These are phyloP conservation scores for Penicillium olsonii DNA, from an alignment of 2,329 filamentous ascomycete species.

Conservation along the genomic window DNA sequence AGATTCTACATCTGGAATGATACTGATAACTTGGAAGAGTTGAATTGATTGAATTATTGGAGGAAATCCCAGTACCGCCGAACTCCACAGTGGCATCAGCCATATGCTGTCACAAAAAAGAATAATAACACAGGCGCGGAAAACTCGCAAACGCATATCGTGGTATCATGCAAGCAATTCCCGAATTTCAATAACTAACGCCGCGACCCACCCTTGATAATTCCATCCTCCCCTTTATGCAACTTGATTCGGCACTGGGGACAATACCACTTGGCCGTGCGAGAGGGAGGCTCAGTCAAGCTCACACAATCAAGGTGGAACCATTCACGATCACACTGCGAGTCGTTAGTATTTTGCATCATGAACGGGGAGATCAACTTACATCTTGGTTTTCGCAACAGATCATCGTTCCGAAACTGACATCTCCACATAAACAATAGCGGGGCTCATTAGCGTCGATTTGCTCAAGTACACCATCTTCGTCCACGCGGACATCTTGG, in stretches of 20 bases:
- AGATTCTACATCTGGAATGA: no score
- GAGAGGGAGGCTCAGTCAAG: conserved; percentile 59
- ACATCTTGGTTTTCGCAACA: conserved; percentile 64
- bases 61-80: no score
- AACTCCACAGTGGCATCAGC: no score
- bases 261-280: conserved; percentile 67
- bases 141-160: conserved; percentile 10
- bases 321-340: conserved; percentile 66
- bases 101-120: no score
- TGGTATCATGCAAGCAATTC: conserved; percentile 28
- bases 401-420: conserved; percentile 67
- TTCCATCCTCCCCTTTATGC: conserved; percentile 44
- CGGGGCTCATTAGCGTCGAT: conserved; percentile 63
- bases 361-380: conserved; percentile 20
- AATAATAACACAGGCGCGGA: not conserved
- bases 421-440: conserved; percentile 66
- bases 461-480: conserved; percentile 50
- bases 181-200: conserved; percentile 19
- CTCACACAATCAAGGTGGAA: conserved; percentile 65
- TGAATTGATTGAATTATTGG: no score
- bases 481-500: conserved; percentile 48
- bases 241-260: conserved; percentile 59
- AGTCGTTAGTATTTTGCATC: conserved; percentile 15
- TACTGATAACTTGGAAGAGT: no score
- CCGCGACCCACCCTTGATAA: conserved; percentile 38